These are phyloP conservation scores for Pseudovirgaria hyperparasitica DNA, from an alignment of 2,329 filamentous ascomycete genomes.

Conservation along the genomic window DNA sequence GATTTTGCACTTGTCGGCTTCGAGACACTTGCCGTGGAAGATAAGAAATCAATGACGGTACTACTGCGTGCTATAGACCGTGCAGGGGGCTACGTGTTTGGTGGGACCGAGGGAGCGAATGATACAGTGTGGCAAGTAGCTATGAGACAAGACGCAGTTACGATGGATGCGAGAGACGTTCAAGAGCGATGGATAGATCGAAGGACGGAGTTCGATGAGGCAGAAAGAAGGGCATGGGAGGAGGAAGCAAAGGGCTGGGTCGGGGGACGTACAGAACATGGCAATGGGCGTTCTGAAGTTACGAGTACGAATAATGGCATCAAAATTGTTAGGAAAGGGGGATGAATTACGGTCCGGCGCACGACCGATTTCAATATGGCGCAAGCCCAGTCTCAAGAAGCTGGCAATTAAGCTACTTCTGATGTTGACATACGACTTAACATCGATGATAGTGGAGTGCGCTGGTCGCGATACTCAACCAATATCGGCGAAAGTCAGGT, in stretches of 20 bases:
- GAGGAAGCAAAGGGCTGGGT: conserved; percentile 48
- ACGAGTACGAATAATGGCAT: conserved; percentile 46
- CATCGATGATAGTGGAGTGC: too few relatives aligned
- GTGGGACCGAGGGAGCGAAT: conserved; percentile 78
- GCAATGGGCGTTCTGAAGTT: conserved; percentile 23
- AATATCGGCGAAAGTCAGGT: too few relatives aligned
- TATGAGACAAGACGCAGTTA: conserved; percentile 58
- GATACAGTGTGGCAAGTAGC: conserved; percentile 96
- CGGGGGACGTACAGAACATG: conserved; percentile 6
- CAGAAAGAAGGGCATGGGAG: conserved; percentile 63
- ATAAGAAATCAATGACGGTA: conserved; percentile 94
- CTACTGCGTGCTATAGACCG: conserved; percentile 81
- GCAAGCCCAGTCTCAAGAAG: too few relatives aligned
- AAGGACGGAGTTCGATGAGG: conserved; percentile 74
- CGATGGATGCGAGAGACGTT: conserved; percentile 75
- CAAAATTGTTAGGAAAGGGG: conserved; percentile 52
- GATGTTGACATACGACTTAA: too few relatives aligned
- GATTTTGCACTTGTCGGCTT: conserved; percentile 84
- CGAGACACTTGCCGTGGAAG: conserved; percentile 88
- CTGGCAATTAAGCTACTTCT: too few relatives aligned
- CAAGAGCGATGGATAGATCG: conserved; percentile 93
- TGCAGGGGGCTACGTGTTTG: conserved; percentile 87
- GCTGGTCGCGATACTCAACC: too few relatives aligned
- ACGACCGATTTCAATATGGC: too few relatives aligned
- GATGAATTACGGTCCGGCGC: conserved; percentile 1